Percentiles rank a stretch among this genome's conserved stretches.
These are phyloP conservation scores for Penicillium sp. DNA, from an alignment of 2,329 filamentous ascomycete genomes.

Conservation along the genomic window DNA sequence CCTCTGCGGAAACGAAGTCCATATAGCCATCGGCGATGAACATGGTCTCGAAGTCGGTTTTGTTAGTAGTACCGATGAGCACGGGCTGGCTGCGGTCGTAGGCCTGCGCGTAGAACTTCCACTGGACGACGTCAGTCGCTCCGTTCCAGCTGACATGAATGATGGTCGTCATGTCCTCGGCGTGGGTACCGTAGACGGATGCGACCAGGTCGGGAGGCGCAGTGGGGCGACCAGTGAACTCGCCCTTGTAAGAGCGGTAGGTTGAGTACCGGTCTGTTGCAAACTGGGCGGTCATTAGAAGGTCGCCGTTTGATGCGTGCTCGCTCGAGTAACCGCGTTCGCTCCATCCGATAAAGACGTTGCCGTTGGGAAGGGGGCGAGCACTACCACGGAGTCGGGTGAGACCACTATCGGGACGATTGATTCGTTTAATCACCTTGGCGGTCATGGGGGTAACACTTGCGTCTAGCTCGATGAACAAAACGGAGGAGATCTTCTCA, in stretches of 20 bases:
- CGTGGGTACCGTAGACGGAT: slow-evolving; percentile 32
- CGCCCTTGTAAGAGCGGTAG: slow-evolving; percentile 44
- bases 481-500: slow-evolving; percentile 32
- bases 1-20: slow-evolving; percentile 30
- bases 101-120: slow-evolving; percentile 33
- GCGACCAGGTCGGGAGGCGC: slow-evolving; percentile 36
- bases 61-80: slow-evolving; percentile 26
- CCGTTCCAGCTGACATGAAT: slow-evolving; percentile 32
- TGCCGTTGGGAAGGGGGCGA: slow-evolving; percentile 37
- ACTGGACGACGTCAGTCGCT: slow-evolving; percentile 37
- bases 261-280: slow-evolving; percentile 36
- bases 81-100: slow-evolving; percentile 19
- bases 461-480: slow-evolving; percentile 36
- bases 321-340: slow-evolving; percentile 40
- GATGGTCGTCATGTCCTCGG: slow-evolving; percentile 22
- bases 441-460: slow-evolving; percentile 29
- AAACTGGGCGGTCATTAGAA: slow-evolving; percentile 41
- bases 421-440: slow-evolving; percentile 29
- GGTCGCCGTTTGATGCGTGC: slow-evolving; percentile 34
- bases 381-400: slow-evolving; percentile 40
- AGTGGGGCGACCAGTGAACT: slow-evolving; percentile 37
- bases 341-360: slow-evolving; percentile 42
- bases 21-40: slow-evolving; percentile 32
- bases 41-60: slow-evolving; percentile 39
- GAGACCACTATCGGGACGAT: slow-evolving; percentile 37